Conservation (phyloP, 352 stramenopile species). For the Pythium monospermum region DNA sequence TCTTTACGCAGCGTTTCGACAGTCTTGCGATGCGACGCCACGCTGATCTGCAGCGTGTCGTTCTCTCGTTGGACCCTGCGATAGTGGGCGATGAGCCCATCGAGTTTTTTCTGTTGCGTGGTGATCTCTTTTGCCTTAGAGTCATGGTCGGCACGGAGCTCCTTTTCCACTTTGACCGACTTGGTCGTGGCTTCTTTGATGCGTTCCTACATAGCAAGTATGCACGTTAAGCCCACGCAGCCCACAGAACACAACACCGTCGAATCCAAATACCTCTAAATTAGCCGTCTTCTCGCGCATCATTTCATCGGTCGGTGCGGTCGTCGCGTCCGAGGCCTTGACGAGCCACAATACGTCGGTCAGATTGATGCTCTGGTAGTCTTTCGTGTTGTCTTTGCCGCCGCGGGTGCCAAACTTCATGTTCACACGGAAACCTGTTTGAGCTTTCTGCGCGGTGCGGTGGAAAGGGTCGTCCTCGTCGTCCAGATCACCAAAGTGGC, state of each 20-base stretch:
- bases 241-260: too few relatives aligned
- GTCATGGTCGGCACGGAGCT: slow-evolving; percentile 67
- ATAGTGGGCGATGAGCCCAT: slow-evolving; percentile 73
- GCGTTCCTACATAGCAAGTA: slow-evolving; percentile 48
- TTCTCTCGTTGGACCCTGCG: slow-evolving; percentile 81
- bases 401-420: slow-evolving; percentile 80
- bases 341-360: slow-evolving; percentile 82
- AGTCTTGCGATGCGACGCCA: slow-evolving; percentile 48
- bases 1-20: slow-evolving; percentile 81
- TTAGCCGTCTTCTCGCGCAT: slow-evolving; percentile 87
- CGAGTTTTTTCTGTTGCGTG: slow-evolving; percentile 75
- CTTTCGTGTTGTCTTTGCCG: slow-evolving; percentile 85
- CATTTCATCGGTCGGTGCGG: slow-evolving; percentile 73
- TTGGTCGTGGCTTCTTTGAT: slow-evolving; percentile 80
- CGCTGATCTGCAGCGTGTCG: slow-evolving; percentile 64
- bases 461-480: slow-evolving; percentile 84
- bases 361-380: slow-evolving; percentile 85
- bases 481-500: slow-evolving; percentile 32
- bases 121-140: slow-evolving; percentile 68
- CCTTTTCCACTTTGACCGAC: slow-evolving; percentile 63
- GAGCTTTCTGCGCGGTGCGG: slow-evolving; percentile 78
- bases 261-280: slow-evolving; percentile 36
- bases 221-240: too few relatives aligned
- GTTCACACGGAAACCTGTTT: slow-evolving; percentile 81
- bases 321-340: slow-evolving; percentile 66